phyloP scores from a whole-genome alignment of 2,329 filamentous ascomycete species.

The Fusarium nygamai region DNA sequence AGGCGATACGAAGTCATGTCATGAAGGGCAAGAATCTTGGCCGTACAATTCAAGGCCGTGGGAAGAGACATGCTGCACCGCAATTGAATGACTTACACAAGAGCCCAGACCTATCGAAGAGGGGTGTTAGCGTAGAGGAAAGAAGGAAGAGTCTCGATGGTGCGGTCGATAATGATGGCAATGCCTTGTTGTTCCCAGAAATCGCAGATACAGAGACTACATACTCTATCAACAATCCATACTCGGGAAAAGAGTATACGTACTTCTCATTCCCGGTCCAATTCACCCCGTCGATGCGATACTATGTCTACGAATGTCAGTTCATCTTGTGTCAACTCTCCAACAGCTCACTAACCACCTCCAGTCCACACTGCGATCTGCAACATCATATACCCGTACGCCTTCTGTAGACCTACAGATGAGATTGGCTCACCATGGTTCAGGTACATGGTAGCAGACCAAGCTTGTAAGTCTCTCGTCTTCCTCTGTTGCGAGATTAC shows the following conservation, averaged over 20 bases:
- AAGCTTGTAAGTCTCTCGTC: slow-evolving; percentile 16
- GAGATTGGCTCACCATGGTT: slow-evolving; percentile 26
- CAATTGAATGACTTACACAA: neutral
- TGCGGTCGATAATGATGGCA: neutral
- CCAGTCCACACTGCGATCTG: slow-evolving; percentile 26
- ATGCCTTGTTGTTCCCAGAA: slow-evolving; percentile 26
- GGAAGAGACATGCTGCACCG: slow-evolving; percentile 24
- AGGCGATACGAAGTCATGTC: slow-evolving; percentile 36
- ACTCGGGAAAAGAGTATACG: slow-evolving; percentile 25
- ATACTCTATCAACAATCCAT: neutral
- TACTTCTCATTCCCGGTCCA: slow-evolving; percentile 37
- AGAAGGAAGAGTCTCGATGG: neutral
- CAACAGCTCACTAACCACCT: neutral
- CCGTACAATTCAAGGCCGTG: slow-evolving; percentile 29
- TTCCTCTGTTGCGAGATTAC: neutral
- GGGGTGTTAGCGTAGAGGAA: neutral
- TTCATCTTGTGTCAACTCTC: neutral
- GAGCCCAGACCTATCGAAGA: neutral
- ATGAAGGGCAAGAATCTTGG: slow-evolving; percentile 40
- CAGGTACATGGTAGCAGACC: slow-evolving; percentile 28
- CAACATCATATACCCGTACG: slow-evolving; percentile 26
- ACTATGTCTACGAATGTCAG: slow-evolving; percentile 35
- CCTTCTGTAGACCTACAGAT: slow-evolving; percentile 28
- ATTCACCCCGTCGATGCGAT: slow-evolving; percentile 34
- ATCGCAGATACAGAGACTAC: neutral